Conservation (phyloP, 805 yeast species). For the Kodamaea restingae region DNA sequence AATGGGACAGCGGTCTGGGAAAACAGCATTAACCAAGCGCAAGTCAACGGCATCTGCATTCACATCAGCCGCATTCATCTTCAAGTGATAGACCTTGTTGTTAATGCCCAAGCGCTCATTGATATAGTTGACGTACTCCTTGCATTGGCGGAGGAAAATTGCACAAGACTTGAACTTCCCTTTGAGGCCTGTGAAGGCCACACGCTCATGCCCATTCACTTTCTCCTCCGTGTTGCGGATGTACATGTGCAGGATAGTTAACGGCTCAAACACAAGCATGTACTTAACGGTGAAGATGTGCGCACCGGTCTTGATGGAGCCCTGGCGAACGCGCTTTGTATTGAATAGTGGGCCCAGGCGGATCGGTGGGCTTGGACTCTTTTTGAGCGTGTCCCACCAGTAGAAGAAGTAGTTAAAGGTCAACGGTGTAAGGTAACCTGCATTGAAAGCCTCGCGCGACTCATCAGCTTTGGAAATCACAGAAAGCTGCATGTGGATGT, state of each 20-base stretch:
- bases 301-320: constrained; percentile 33
- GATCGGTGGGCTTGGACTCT: constrained; percentile 32
- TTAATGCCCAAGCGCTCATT: constrained; percentile 35
- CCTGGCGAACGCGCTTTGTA: constrained; percentile 4
- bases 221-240: constrained; percentile 25
- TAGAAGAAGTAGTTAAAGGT: constrained; percentile 35
- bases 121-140: constrained; percentile 32
- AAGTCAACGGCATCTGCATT: constrained; percentile 67
- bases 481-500: constrained; percentile 53
- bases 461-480: constrained; percentile 30
- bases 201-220: constrained; percentile 18
- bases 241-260: constrained; percentile 35
- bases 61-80: constrained; percentile 64
- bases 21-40: constrained; percentile 59
- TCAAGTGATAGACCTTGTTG: constrained; percentile 46
- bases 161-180: constrained; percentile 30
- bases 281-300: constrained; percentile 41
- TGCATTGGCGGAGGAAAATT: constrained; percentile 40
- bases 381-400: constrained; percentile 41
- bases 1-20: constrained; percentile 43
- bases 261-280: constrained; percentile 37
- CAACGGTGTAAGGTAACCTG: constrained; percentile 37
- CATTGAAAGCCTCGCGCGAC: constrained; percentile 29
- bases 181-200: constrained; percentile 38
- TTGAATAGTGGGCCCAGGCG: constrained; percentile 33